Evolutionary conservation across 129 eudicot genomes (phyloP).

Genomic region (Arctium minus): DNA sequence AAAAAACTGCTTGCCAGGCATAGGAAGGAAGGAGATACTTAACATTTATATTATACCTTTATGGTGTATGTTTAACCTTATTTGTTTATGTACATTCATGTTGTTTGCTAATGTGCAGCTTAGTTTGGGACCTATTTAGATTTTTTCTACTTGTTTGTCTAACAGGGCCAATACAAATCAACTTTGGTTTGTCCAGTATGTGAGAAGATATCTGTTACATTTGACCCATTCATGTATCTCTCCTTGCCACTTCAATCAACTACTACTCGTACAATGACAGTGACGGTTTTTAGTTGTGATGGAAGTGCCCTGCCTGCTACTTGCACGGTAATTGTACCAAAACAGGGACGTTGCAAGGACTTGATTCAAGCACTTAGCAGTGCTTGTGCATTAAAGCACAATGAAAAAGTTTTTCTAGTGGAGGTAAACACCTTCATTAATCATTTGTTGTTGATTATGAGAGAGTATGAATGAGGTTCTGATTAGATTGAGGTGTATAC

Average conservation of each 20-base stretch:
- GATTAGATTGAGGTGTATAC: conserved; percentile 2
- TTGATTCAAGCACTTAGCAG: conserved; percentile 73
- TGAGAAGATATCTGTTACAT: conserved; percentile 80
- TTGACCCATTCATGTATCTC: conserved; percentile 98
- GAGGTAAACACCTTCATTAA: conserved; percentile 52
- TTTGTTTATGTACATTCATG: no score
- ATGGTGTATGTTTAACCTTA: no score
- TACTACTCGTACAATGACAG: conserved; percentile 74
- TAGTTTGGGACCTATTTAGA: neutral
- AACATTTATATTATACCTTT: no score
- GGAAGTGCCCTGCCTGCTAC: conserved; percentile 82
- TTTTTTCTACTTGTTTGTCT: conserved; percentile 6
- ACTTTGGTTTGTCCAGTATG: conserved; percentile 94
- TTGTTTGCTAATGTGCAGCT: conserved; percentile 10
- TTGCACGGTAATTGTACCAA: conserved; percentile 75
- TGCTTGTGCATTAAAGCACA: conserved; percentile 67
- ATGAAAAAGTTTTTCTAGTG: conserved; percentile 86
- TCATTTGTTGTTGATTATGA: neutral
- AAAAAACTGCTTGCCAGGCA: no score
- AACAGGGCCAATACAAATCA: conserved; percentile 95
- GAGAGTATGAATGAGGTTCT: neutral
- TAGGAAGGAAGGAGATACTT: no score
- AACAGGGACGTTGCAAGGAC: conserved; percentile 93
- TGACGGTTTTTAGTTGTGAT: conserved; percentile 81
- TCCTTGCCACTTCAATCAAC: conserved; percentile 97